Evolutionary conservation across 768 basidiomycete species (phyloP).

Genomic region (Lactarius psammicola): DNA sequence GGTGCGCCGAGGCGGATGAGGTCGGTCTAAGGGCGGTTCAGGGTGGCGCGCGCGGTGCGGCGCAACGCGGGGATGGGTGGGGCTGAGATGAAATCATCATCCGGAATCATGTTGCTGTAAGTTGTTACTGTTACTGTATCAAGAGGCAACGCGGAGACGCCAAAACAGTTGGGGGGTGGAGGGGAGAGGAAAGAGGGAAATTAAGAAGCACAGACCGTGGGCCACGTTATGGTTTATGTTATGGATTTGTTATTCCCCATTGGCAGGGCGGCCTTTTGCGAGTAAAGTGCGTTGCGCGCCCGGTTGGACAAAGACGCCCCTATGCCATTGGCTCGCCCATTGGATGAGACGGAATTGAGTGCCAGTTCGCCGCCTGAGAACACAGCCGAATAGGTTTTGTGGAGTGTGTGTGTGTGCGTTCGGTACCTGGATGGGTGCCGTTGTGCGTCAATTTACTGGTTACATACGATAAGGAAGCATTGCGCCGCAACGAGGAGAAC

Average conservation of each 20-base stretch:
- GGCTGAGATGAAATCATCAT: not conserved
- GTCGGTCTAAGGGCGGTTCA: not conserved
- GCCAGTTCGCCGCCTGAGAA: not conserved
- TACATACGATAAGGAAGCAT: not conserved
- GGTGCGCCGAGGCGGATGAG: not conserved
- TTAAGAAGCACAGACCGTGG: not conserved
- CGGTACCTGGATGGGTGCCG: not conserved
- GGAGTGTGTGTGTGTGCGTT: not conserved
- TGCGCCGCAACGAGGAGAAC: slow-evolving; percentile 15
- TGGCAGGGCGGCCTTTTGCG: not conserved
- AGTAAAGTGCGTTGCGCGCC: not conserved
- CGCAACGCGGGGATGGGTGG: not conserved
- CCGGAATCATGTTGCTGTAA: not conserved
- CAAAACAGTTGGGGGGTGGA: not conserved
- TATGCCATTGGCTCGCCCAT: not conserved
- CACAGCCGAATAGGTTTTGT: not conserved
- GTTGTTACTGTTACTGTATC: not conserved
- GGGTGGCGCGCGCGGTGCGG: not conserved
- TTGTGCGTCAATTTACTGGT: not conserved
- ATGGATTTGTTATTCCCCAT: not conserved
- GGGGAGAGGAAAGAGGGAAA: not conserved
- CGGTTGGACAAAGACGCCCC: not conserved
- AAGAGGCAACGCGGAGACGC: slow-evolving; percentile 1
- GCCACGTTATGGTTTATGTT: too few species aligned
- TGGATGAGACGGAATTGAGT: not conserved